Evolutionary conservation across 73 alveolate genomes (phyloP), one percentile per base, ranked within the genome.

Genomic region (Paramecium sonneborni): DNA sequence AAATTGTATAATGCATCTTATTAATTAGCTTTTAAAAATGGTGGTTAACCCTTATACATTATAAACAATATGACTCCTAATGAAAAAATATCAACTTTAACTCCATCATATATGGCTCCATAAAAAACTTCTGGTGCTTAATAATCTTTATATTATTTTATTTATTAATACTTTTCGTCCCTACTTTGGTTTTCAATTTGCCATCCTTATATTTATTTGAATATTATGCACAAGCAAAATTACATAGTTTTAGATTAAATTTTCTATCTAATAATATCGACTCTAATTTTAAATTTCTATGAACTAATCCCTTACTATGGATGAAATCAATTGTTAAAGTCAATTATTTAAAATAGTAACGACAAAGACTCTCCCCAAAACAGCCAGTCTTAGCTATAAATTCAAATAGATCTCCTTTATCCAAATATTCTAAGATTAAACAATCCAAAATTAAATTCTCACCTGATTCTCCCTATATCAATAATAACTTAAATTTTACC

Each of bases 381-480:
- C 92, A 85, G 26, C 98, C 99, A 18, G 97, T 92, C n/a, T 92
- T 92, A n/a, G 96, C 96, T 26, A 97, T 94, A 86, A 92, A 95
- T 62, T 96, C 96, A 85, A 95, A 95, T 32, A 97, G 85, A 44
- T 95, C 99, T n/a, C 98, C 98, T 9, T 98, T 98, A 5, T 95
- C 62, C 35, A 95, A 94, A 26, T 93, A 95, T 89, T 97, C 99
- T 91, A 97, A 14, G 24, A 62, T n/a, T 62, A 62, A 26, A 9
- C 39, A 62, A 6, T 62, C 84, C 24, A 62, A 26, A 5, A 9
- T 52, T 52, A 52, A n/a, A 18, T 15, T 52, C 6, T 52, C 68
- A n/a, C 68, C 68, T 52, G 11, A 52, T 6, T 52, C 68, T 20
- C 68, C 68, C 68, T 52, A 20, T 41, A 7, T 52, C 1, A 52